Percentiles rank a stretch among this genome's conserved stretches.
Evolutionary conservation across 1,139 yeast genomes (phyloP).

Genomic region (Taphrina wiesneri): DNA sequence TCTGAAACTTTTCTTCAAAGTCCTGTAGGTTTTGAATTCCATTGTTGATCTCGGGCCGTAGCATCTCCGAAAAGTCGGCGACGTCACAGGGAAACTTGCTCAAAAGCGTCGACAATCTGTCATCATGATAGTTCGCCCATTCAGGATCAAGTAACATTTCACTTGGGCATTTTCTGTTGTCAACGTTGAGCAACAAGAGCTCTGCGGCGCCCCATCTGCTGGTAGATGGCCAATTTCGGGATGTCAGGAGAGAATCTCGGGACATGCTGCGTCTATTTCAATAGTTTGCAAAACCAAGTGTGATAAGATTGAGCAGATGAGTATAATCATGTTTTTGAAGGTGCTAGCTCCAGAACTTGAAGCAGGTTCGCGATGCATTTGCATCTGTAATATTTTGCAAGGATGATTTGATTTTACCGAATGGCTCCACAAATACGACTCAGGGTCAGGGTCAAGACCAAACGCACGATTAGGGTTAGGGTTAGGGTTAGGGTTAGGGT

Average conservation of each 20-base stretch:
- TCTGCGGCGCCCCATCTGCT: not conserved
- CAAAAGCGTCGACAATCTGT: not conserved
- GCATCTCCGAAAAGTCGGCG: not conserved
- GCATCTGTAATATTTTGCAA: not conserved
- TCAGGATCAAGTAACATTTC: not conserved
- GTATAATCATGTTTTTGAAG: not conserved
- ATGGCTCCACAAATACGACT: not conserved
- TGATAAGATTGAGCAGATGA: not conserved
- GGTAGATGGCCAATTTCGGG: not conserved
- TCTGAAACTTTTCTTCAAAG: not conserved
- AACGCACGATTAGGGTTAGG: too few species aligned
- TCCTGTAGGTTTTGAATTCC: not conserved
- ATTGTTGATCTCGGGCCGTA: not conserved
- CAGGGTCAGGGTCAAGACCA: not conserved
- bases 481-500: too few species aligned
- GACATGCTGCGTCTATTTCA: not conserved
- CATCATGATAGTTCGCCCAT: not conserved
- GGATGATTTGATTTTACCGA: too few species aligned
- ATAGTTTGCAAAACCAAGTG: not conserved
- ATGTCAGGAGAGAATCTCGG: not conserved
- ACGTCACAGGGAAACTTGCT: not conserved
- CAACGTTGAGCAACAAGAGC: not conserved
- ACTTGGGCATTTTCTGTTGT: constrained; percentile 2
- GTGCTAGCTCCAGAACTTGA: not conserved
- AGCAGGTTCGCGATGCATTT: not conserved